These are phyloP conservation scores for Gossypium laxum DNA, from an alignment of 441 rosid species.

Conservation along the genomic window DNA sequence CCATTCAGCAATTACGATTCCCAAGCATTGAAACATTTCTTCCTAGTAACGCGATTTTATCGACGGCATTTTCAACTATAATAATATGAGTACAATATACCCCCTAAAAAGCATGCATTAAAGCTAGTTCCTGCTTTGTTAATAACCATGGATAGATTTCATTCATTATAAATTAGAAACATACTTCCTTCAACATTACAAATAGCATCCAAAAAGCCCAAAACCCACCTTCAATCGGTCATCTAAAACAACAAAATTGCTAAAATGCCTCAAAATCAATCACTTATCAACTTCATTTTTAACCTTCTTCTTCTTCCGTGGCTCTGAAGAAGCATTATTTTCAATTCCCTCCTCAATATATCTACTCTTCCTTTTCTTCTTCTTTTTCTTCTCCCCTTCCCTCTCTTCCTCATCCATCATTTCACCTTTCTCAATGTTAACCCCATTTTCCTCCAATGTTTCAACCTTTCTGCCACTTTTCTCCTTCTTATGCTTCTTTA, in stretches of 20 bases:
- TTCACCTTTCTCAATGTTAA: not conserved
- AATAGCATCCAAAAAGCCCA: not conserved
- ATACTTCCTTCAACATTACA: conserved; percentile 4
- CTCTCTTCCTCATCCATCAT: not conserved
- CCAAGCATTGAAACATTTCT: not conserved
- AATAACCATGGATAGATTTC: not conserved
- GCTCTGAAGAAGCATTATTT: conserved; percentile 11
- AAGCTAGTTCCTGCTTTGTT: not conserved
- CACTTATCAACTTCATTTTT: not conserved
- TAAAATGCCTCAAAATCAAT: not conserved
- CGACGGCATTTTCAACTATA: not conserved
- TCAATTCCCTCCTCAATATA: conserved; percentile 4
- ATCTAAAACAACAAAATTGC: conserved; percentile 4
- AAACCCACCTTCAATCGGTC: not conserved
- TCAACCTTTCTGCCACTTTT: conserved; percentile 3
- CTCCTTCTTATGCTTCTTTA: conserved; percentile 5
- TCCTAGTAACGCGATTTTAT: not conserved
- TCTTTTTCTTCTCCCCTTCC: not conserved
- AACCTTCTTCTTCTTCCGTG: not conserved
- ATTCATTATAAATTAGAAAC: conserved; percentile 9
- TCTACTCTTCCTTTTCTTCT: conserved; percentile 11
- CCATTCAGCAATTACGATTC: not conserved
- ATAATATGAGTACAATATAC: not conserved
- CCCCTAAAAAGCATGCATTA: not conserved
- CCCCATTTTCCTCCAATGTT: conserved; percentile 2